phyloP scores from a whole-genome alignment of 805 yeast genomes.

The Wickerhamomyces pijperi region DNA sequence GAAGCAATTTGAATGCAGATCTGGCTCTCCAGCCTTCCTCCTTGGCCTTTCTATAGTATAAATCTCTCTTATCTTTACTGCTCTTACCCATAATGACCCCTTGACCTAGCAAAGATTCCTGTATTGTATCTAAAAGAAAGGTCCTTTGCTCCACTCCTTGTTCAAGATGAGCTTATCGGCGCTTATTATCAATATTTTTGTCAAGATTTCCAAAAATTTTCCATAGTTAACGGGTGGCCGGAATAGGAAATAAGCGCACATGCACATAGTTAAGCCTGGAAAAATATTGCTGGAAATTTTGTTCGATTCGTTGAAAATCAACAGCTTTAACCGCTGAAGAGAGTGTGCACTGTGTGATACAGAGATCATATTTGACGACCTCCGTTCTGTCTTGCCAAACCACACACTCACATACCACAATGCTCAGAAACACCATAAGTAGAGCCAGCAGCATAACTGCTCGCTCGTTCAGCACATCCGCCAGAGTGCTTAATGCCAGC shows the following conservation, averaged over 20 bases:
- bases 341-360: too few relatives aligned
- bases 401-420: background rate
- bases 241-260: background rate
- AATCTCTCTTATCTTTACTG: slow-evolving; percentile 88
- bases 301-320: background rate
- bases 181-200: too few relatives aligned
- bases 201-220: background rate
- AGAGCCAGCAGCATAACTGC: background rate
- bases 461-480: slow-evolving; percentile 6
- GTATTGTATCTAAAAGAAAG: too few relatives aligned
- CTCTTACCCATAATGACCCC: slow-evolving; percentile 68
- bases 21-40: slow-evolving; percentile 98
- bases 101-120: too few relatives aligned
- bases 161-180: too few relatives aligned
- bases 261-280: too few relatives aligned
- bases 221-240: background rate
- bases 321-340: too few relatives aligned
- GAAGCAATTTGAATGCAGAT: slow-evolving; percentile 88
- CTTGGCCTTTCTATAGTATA: slow-evolving; percentile 87
- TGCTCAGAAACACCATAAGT: background rate
- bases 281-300: background rate
- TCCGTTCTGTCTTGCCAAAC: too few relatives aligned
- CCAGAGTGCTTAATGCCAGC: slow-evolving; percentile 6
- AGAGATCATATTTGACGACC: too few relatives aligned
- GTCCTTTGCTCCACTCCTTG: too few relatives aligned